Percentiles rank a stretch among this genome's conserved stretches.
Evolutionary conservation across 345 rosid species (phyloP).

Genomic region (Eucalyptus urophylla): DNA sequence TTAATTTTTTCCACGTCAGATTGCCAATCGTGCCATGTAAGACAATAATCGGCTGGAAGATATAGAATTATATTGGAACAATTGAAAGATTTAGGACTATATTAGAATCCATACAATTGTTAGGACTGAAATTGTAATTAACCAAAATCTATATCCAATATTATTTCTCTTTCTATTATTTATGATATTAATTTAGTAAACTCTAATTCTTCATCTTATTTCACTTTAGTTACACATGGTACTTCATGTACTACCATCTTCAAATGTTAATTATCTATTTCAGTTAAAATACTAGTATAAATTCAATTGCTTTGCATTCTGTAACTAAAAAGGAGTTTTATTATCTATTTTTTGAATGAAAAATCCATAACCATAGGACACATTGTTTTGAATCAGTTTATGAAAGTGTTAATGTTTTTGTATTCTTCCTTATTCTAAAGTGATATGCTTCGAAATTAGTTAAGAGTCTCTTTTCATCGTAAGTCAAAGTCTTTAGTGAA

Average conservation of each 20-base stretch:
- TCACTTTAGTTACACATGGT: not conserved
- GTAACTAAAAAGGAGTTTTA: too few species aligned
- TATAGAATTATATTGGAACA: not conserved
- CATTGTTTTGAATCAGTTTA: too few species aligned
- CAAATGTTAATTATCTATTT: too few species aligned
- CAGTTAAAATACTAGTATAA: too few species aligned
- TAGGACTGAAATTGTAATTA: too few species aligned
- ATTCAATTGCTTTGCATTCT: too few species aligned
- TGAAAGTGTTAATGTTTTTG: not conserved
- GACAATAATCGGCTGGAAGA: rapidly evolving
- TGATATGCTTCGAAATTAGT: not conserved
- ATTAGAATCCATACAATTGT: too few species aligned
- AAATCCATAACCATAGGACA: too few species aligned
- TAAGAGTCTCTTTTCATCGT: not conserved
- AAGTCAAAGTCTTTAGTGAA: not conserved
- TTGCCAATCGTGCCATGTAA: rapidly evolving
- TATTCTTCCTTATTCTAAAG: not conserved
- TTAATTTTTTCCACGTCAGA: not conserved
- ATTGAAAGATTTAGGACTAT: not conserved
- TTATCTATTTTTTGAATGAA: too few species aligned
- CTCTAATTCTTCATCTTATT: not conserved
- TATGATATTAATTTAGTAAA: too few species aligned
- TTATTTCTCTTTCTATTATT: not conserved
- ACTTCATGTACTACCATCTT: not conserved
- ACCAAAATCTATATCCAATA: too few species aligned